Evolutionary conservation across 2,329 filamentous ascomycete species (phyloP).

Genomic region (Botryotinia convoluta): DNA sequence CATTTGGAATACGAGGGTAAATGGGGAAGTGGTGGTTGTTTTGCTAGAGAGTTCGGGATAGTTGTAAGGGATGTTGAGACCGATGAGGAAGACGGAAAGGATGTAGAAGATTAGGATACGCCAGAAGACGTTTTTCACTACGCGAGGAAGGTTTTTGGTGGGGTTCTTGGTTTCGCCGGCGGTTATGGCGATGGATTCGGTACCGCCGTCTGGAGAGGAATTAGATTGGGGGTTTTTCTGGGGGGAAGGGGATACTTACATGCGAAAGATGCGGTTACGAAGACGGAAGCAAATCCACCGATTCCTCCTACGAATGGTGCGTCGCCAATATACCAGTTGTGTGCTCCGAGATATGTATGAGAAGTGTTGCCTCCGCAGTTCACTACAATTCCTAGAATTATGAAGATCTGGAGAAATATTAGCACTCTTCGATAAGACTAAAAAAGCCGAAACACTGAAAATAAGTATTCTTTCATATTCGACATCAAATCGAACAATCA

Average conservation of each 20-base stretch:
- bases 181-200: constrained; percentile 63
- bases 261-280: constrained; percentile 59
- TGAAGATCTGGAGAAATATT: constrained; percentile 49
- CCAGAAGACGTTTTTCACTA: constrained; percentile 66
- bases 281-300: constrained; percentile 63
- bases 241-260: constrained; percentile 41
- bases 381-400: constrained; percentile 60
- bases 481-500: not conserved
- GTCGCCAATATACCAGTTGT: constrained; percentile 57
- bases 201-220: constrained; percentile 49
- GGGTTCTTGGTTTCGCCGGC: constrained; percentile 65
- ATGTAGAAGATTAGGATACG: constrained; percentile 50
- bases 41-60: constrained; percentile 46
- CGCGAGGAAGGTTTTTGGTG: constrained; percentile 57
- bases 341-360: constrained; percentile 55
- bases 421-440: not conserved
- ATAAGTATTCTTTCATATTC: not conserved
- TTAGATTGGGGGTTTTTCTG: not conserved
- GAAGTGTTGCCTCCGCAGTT: constrained; percentile 55
- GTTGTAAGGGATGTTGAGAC: constrained; percentile 58
- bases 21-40: constrained; percentile 49
- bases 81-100: constrained; percentile 52
- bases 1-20: constrained; percentile 60
- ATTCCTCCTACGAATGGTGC: constrained; percentile 65
- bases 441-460: not conserved